A percentile compares a stretch with the other conserved stretches of the same genome.
phyloP scores from a whole-genome alignment of 768 basidiomycete species.

The Trametes punicea region DNA sequence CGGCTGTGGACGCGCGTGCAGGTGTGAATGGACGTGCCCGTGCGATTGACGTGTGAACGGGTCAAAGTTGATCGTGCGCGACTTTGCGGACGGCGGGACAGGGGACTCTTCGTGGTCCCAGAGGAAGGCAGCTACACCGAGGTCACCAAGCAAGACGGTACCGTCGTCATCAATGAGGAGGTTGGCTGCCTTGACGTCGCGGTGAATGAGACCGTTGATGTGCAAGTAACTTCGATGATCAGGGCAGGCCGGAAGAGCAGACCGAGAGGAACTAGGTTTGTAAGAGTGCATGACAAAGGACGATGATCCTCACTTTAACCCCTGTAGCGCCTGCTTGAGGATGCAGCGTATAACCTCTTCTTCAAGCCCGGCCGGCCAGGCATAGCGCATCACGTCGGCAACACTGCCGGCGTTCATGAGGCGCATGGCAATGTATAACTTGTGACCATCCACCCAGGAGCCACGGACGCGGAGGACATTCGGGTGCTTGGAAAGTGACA shows the following conservation, averaged over 20 bases:
- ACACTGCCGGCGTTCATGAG: constrained; percentile 89
- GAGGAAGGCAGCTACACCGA: constrained; percentile 88
- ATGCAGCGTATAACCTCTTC: constrained; percentile 87
- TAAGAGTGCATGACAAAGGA: constrained; percentile 17
- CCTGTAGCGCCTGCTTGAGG: constrained; percentile 80
- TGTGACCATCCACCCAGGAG: constrained; percentile 82
- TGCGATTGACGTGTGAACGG: constrained; percentile 19
- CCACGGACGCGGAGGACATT: constrained; percentile 90
- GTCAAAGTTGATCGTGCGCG: constrained; percentile 20
- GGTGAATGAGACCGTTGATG: constrained; percentile 85
- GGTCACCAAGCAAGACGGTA: constrained; percentile 86
- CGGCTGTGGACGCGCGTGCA: constrained; percentile 4
- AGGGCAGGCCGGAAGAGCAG: not conserved
- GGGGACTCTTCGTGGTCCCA: constrained; percentile 55
- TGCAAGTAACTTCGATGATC: constrained; percentile 66
- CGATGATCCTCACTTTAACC: constrained; percentile 70
- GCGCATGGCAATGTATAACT: constrained; percentile 81
- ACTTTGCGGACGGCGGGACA: constrained; percentile 1
- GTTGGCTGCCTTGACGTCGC: constrained; percentile 93
- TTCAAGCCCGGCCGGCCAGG: constrained; percentile 85
- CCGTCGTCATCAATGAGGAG: constrained; percentile 88
- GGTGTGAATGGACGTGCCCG: not conserved
- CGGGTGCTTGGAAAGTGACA: constrained; percentile 92
- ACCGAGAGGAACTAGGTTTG: not conserved
- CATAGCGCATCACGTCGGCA: constrained; percentile 79